Percentiles rank a stretch among this genome's conserved stretches.
Conservation (phyloP, 2,329 filamentous ascomycete species). For the Ceratocystis variospora region DNA sequence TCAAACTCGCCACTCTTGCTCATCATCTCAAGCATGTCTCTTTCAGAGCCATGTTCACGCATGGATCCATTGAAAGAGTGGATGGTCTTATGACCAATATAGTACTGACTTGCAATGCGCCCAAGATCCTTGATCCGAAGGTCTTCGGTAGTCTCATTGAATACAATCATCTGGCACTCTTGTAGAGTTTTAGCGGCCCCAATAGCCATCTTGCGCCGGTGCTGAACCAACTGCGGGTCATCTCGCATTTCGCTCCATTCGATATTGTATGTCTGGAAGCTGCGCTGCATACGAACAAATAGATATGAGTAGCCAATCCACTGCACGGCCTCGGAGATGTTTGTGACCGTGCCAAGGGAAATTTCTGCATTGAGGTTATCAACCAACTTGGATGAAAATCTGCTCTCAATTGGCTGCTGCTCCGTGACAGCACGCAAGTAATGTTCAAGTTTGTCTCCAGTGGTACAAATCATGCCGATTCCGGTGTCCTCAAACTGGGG, state of each 20-base stretch:
- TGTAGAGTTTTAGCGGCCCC: slow-evolving; percentile 79
- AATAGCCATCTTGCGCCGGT: slow-evolving; percentile 72
- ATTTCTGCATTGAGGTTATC: slow-evolving; percentile 97
- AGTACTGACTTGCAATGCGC: slow-evolving; percentile 92
- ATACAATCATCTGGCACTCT: slow-evolving; percentile 96
- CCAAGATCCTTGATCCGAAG: slow-evolving; percentile 89
- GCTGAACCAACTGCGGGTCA: slow-evolving; percentile 74
- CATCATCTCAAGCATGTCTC: slow-evolving; percentile 90
- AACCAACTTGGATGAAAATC: slow-evolving; percentile 82
- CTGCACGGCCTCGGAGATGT: slow-evolving; percentile 80
- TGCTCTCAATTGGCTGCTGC: slow-evolving; percentile 94
- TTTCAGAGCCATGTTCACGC: slow-evolving; percentile 71
- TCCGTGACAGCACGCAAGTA: slow-evolving; percentile 89
- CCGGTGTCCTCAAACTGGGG: slow-evolving; percentile 96
- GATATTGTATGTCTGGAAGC: slow-evolving; percentile 84
- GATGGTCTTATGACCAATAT: slow-evolving; percentile 84
- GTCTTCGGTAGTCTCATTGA: slow-evolving; percentile 83
- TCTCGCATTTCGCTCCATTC: slow-evolving; percentile 84
- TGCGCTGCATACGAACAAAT: slow-evolving; percentile 90
- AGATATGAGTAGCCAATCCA: slow-evolving; percentile 98
- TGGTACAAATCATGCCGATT: slow-evolving; percentile 96
- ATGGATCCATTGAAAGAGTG: slow-evolving; percentile 96
- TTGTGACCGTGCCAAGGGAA: slow-evolving; percentile 84
- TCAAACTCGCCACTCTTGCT: slow-evolving; percentile 97
- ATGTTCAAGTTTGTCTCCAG: slow-evolving; percentile 80